Percentiles rank a stretch among this genome's conserved stretches.
phyloP scores from a whole-genome alignment of 176 grass and related monocot genomes.

The Oryza coarctata region DNA sequence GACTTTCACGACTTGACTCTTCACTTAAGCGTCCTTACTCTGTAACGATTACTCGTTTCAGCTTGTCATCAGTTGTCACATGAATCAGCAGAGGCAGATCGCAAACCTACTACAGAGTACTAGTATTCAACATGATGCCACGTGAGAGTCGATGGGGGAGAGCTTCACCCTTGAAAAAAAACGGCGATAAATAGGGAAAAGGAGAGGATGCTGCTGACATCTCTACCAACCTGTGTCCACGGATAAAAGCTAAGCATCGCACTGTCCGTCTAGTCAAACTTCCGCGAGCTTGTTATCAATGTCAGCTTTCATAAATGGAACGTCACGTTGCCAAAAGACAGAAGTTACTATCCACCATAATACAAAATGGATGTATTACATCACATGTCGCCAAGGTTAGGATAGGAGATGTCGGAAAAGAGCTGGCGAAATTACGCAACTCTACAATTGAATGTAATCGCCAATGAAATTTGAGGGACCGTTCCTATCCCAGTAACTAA shows the following conservation, averaged over 20 bases:
- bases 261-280: background rate
- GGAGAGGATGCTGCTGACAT: background rate
- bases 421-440: background rate
- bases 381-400: background rate
- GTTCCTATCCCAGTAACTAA: background rate
- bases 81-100: background rate
- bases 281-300: background rate
- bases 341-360: background rate
- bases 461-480: background rate
- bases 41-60: background rate
- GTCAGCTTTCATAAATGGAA: background rate
- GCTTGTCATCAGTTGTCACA: background rate
- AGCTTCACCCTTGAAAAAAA: background rate
- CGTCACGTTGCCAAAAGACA: background rate
- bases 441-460: background rate
- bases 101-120: background rate
- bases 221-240: slow-evolving; percentile 45
- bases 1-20: slow-evolving; percentile 35
- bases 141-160: background rate
- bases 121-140: background rate
- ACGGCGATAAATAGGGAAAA: background rate
- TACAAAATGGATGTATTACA: background rate
- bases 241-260: background rate
- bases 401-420: background rate
- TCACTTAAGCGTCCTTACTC: background rate